Base-by-base conservation (phyloP, 768 basidiomycete genomes). In the Leucosporidium creatinivorum region DNA sequence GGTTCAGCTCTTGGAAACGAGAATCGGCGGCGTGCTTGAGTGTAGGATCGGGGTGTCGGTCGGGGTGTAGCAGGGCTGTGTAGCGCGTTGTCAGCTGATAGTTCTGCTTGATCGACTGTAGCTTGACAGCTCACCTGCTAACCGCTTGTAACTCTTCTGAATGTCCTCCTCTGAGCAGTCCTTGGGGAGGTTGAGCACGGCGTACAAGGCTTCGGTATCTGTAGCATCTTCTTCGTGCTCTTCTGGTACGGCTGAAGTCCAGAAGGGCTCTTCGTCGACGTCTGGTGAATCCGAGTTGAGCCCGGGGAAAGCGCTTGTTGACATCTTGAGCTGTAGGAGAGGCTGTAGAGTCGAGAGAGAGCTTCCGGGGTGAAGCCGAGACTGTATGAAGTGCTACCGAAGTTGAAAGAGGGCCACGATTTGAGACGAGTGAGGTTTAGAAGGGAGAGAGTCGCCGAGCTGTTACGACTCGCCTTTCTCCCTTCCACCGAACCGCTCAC, bases 41-140 rank as follows among this genome's bases (percentile, higher is more conserved):
- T 23, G 77, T 76, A 61, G 84, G 83, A 74, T 85, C 84, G 26
- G 81, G 82, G 67, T 91, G 88, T 75, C 87, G 87, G 82, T 94
- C 91, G 0, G 91, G 91, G 73, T 94, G 91, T 70, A 89, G 90
- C 25, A 87, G 79, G 33, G 91, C 72, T 65, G 61, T n/a, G 19
- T 10, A 26, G 0, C 33, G 21, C 1, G 48, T 12, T 36, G 56
- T 67, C 39, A 71, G 61, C 18, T 57, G 6, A 19, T 48, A 28
- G 47, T 57, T 7, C 39, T 23, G 6, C 19, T 2, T 17, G 33
- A 1, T 1, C 9, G 5, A 6, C 31, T 23, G 26, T 5, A 36
- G 31, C 31, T 28, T 15, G 28, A 44, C 48, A 9, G 52, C 62
- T 7, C 4, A 69, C 65, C 82, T 6, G 90, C 91, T 31, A 92